Conservation (phyloP, 352 stramenopile species). For the Globisporangium camurandrum region DNA sequence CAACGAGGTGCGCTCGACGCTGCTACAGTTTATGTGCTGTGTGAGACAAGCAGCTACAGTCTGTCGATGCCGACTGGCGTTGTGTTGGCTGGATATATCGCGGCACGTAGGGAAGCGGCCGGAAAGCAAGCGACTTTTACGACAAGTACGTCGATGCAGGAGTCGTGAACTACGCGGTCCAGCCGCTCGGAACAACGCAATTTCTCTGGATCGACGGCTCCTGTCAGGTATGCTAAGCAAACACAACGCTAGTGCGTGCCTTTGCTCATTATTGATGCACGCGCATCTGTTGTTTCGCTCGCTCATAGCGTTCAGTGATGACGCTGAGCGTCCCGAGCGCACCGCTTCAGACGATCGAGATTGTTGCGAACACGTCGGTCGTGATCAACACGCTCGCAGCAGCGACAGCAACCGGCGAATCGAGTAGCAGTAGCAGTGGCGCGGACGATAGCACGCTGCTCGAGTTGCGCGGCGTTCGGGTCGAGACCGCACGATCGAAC, state of each 20-base stretch:
- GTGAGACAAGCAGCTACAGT: neutral
- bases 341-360: conserved; percentile 13
- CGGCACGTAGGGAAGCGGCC: conserved; percentile 17
- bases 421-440: neutral
- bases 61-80: neutral
- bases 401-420: neutral
- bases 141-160: conserved; percentile 16
- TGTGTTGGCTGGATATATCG: too few species aligned
- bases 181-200: conserved; percentile 26
- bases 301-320: conserved; percentile 31
- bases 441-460: conserved; percentile 7
- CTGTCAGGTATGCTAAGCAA: conserved; percentile 71
- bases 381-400: conserved; percentile 28
- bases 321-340: conserved; percentile 28
- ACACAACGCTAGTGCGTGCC: neutral
- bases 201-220: conserved; percentile 68
- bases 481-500: conserved; percentile 37
- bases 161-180: conserved; percentile 18
- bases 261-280: neutral
- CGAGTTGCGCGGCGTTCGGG: conserved; percentile 21
- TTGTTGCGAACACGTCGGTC: conserved; percentile 49
- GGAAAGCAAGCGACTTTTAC: conserved; percentile 24
- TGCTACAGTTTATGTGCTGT: neutral
- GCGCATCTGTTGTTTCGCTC: neutral
- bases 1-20: conserved; percentile 32